Percentiles rank a stretch among this genome's conserved stretches.
Conservation (phyloP, 495 filamentous ascomycete genomes). For the Bacidia gigantensis region DNA sequence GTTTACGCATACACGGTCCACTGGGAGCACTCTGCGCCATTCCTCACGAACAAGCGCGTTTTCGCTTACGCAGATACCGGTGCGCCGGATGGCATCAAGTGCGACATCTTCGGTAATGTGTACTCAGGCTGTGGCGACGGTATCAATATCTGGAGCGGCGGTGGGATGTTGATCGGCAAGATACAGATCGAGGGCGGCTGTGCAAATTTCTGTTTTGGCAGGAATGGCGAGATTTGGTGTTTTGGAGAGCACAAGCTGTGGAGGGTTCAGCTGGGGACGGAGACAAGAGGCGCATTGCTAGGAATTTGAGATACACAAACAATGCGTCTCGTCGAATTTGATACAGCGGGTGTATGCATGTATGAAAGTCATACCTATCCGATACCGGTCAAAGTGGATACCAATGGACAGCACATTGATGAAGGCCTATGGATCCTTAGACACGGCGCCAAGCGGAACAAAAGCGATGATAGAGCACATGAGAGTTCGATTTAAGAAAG, state of each 20-base stretch:
- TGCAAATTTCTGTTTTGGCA: conserved; percentile 46
- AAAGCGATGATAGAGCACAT: no score
- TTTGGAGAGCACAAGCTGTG: conserved; percentile 18
- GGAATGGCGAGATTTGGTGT: conserved; percentile 33
- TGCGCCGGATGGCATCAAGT: conserved; percentile 41
- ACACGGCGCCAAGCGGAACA: no score
- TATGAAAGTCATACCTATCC: no score
- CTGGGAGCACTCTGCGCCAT: conserved; percentile 20
- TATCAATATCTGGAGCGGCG: conserved; percentile 30
- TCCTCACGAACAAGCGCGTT: conserved; percentile 36
- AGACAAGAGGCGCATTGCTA: conserved; percentile 16
- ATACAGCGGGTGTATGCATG: no score
- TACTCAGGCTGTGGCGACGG: conserved; percentile 35
- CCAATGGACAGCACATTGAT: no score
- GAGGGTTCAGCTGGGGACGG: conserved; percentile 16
- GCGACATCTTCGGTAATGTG: conserved; percentile 30
- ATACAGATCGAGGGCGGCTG: conserved; percentile 30
- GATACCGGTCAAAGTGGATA: no score
- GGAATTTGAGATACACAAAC: conserved; percentile 13
- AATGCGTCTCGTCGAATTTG: no score
- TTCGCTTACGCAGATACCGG: conserved; percentile 44
- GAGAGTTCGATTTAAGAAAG: no score
- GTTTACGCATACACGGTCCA: conserved; percentile 17
- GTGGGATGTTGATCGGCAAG: conserved; percentile 35
- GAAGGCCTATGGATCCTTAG: no score